Base-by-base conservation (phyloP, 495 filamentous ascomycete genomes). In the Barbatosphaeria neglecta region DNA sequence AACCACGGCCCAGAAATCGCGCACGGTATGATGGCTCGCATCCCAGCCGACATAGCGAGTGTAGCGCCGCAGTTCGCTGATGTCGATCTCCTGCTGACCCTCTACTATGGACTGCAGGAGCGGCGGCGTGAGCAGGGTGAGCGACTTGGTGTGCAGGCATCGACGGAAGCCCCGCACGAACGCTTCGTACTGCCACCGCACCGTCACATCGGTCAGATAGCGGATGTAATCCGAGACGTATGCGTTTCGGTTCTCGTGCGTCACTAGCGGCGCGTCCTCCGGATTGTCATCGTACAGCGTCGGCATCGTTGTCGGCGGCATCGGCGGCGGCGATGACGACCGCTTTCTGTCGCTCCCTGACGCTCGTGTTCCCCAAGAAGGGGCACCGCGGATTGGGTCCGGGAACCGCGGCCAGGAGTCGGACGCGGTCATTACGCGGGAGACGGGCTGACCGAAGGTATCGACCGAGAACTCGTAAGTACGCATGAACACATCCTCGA, bases 221-320 rank as follows among this genome's bases (percentile, higher is more conserved):
- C 74, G 76, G 51, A 94, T 85, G 63, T 97, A 96, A 60, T 94
- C 86, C n/a, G 71, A 74, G 10, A 95, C 83, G 56, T 83, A 97
- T 44, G 79, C 70, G 35, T 79, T 67, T 28, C 87, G 81, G 62
- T 90, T 94, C 24, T 68, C 73, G 50, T 82, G 83, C 1, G 85
- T 94, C 41, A 97, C 82, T 19, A 81, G 56, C 9, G 65, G 64
- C 6, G 77, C 68, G 23, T 81, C 84, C 11, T 72, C 58, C 9
- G 62, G 60, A 50, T 64, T 66, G 31, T 46, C 52, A 1, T 52
- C 46, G 9, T 64, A 53, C 9, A 62, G 58, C 4, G 65, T 52
- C 8, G 58, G 52, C 31, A n/a, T n/a, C 16, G 43, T 37, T 7
- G 46, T 20, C 15, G 51, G 43, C 46, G 13, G 11, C 38, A n/a